phyloP scores from a whole-genome alignment of 768 basidiomycete genomes.

The Trametes cubensis region DNA sequence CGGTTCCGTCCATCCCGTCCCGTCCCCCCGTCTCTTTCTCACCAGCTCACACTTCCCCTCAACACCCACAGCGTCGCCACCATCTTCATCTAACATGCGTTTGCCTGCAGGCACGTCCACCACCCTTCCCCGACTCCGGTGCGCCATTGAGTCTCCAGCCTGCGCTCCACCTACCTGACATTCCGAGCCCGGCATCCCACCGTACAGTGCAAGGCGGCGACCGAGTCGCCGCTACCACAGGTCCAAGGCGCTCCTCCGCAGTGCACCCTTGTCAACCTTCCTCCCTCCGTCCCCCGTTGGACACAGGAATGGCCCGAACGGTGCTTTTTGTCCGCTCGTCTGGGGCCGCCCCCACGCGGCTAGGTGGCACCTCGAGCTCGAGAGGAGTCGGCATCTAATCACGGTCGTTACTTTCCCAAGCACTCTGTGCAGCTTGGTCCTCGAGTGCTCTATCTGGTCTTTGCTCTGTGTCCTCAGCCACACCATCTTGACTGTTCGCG shows the following conservation, averaged over 20 bases:
- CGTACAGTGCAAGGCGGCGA: slow-evolving; percentile 2
- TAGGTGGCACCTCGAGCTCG: slow-evolving; percentile 10
- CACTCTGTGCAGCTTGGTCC: neutral
- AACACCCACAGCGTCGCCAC: neutral
- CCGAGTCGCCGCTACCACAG: slow-evolving; percentile 4
- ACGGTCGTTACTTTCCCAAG: neutral
- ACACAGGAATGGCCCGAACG: neutral
- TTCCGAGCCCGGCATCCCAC: slow-evolving; percentile 9
- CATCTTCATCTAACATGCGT: slow-evolving; percentile 12
- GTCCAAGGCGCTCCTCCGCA: slow-evolving; percentile 2
- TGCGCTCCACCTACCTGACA: slow-evolving; percentile 11
- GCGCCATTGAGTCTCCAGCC: neutral
- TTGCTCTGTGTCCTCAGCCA: neutral
- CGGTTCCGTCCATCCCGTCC: slow-evolving; percentile 11
- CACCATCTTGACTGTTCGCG: neutral
- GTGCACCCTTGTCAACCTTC: neutral
- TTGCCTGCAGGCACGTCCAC: slow-evolving; percentile 7
- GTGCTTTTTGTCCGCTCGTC: neutral
- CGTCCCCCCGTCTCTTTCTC: slow-evolving; percentile 6
- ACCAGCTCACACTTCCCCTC: neutral
- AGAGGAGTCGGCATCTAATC: slow-evolving; percentile 5
- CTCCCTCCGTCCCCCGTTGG: neutral
- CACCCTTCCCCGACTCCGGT: neutral
- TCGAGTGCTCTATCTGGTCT: neutral
- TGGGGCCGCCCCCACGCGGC: slow-evolving; percentile 18